Evolutionary conservation across 1,139 yeast species (phyloP), one percentile per base, ranked within the genome.

Genomic region (Saccharomycopsis crataegensis): DNA sequence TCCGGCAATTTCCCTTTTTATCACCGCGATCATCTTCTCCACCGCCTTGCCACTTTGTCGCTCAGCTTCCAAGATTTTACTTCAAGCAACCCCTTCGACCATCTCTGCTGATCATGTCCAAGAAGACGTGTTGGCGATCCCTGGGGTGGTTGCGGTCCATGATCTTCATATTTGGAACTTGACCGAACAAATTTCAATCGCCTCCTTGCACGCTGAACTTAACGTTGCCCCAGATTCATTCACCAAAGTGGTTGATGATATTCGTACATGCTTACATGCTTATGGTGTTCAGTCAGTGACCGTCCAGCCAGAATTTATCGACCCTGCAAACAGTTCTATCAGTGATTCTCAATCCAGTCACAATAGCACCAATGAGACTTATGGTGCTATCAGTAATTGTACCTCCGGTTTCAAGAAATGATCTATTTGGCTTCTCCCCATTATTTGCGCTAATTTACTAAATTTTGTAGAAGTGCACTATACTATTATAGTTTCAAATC

Each of bases 111-210:
- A 86, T 58, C 78, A 77, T 49, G 89, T 93, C 47, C 79, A 84
- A 55, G 74, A 77, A 49, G 87, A 86, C 59, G 84, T 93, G 51
- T 64, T 79, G 32, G 72, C 75, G 52, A 76, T 91, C 33, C 78
- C 82, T 1, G 87, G 91, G 32, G 94, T 93, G 51, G 76, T 80
- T 59, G 87, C 94, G 4, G 82, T 93, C 44, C 99, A 93, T 67
- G 99, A 93, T 67, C 83, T 93, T 75, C 99, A 93, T 67, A 86
- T 93, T 57, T 93, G 99, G 99, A 93, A 90, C 67, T 76, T 93
- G 61, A 88, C 91, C 56, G 99, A 93, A 70, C 87, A 85, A 60
- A 78, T 88, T 54, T 77, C 83, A 62, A 88, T 93, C 65, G 97
- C 97, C 1, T 86, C 96, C 0, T 76, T 93, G 59, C 99, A 93